Evolutionary conservation across 768 basidiomycete species (phyloP), one percentile per base, ranked within the genome.

Genomic region (Termitomyces sp.): DNA sequence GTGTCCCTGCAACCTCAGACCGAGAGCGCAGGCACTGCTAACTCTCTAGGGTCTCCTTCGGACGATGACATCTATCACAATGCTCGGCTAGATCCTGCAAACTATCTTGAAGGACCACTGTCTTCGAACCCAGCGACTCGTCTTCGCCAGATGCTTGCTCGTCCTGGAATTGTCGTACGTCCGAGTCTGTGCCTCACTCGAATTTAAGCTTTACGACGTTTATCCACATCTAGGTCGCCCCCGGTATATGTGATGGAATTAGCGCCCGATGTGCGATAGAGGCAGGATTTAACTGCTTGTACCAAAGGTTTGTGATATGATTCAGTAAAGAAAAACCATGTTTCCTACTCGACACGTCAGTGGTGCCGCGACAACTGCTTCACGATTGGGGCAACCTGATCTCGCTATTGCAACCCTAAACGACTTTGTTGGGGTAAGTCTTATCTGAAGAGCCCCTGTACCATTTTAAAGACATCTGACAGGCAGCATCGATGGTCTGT

Each of bases 161-260:
- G 88, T 44, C 88, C 88, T 9, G 88, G 88, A 23, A 89, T 89
- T 43, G 83, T 89, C 42, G 88, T 89, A 71, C 58, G 84, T 73
- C 38, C n/a, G 0, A 22, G 40, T n/a, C n/a, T n/a, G n/a, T n/a
- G 23, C 23, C n/a, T 23, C 7, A 7, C 11, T 33, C 5, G 10
- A 25, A 12, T 12, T 2, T 12, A 36, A 7, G 0, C 9, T 4
- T 36, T 25, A 15, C 12, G 3, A 48, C 15, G 10, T 35, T 47
- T 5, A 5, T 44, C 20, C 23, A n/a, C 2, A 2, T 35, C 1
- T 35, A 88, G 86, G 69, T 88, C 60, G 88, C 87, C 2, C 88
- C 87, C n/a, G 88, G 88, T 40, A 84, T 89, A 40, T 88, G 88
- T 53, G 88, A 89, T 53, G 88, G 87, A 47, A 90, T 91, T 63